Evolutionary conservation across 2,329 filamentous ascomycete species (phyloP).

Genomic region (Xylariaceae sp.): DNA sequence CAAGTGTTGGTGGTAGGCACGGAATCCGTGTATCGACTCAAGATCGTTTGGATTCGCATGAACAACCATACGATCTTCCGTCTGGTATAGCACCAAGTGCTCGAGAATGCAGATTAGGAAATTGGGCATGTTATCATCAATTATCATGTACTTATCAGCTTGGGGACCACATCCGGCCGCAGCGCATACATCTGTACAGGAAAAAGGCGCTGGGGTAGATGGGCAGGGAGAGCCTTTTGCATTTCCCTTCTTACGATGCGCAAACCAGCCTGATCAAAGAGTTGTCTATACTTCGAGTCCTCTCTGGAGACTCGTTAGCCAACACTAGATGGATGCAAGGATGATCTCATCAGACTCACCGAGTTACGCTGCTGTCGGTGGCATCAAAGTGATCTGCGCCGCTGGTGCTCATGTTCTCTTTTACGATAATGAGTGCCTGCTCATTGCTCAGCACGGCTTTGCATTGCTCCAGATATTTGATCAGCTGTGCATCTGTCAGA

Average conservation of each 20-base stretch:
- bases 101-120: too few species aligned
- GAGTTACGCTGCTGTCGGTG: conserved; percentile 72
- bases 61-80: too few species aligned
- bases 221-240: conserved; percentile 57
- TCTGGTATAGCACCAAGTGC: too few species aligned
- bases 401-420: conserved; percentile 69
- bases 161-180: too few species aligned
- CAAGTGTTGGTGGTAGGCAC: too few species aligned
- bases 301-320: too few species aligned
- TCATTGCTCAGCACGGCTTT: conserved; percentile 33
- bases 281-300: conserved; percentile 63
- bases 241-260: conserved; percentile 65
- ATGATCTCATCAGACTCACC: too few species aligned
- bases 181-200: conserved; percentile 78
- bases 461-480: conserved; percentile 62
- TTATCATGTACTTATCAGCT: too few species aligned
- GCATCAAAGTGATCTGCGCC: conserved; percentile 68
- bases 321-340: too few species aligned
- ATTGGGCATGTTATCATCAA: too few species aligned
- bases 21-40: too few species aligned
- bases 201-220: conserved; percentile 53
- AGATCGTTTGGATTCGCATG: too few species aligned
- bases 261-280: conserved; percentile 69
- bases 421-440: conserved; percentile 59
- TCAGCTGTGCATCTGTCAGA: conserved; percentile 69